These are phyloP conservation scores for Verticillium isaacii DNA, from an alignment of 2,329 filamentous ascomycete species.

Conservation along the genomic window DNA sequence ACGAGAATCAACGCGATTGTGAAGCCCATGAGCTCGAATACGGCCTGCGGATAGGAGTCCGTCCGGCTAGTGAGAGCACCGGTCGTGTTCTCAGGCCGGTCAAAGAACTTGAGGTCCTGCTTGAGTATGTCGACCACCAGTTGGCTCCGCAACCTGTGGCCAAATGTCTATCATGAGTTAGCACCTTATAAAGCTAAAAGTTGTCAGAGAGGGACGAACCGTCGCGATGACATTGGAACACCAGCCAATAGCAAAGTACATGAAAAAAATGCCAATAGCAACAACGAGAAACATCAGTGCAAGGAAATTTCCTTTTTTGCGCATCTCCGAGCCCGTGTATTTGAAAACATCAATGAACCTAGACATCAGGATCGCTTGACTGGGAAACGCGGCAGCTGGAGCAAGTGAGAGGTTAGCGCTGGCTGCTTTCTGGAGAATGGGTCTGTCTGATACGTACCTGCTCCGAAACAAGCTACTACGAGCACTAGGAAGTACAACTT, in stretches of 20 bases:
- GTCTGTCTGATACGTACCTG: no score
- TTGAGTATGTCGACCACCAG: constrained; percentile 21
- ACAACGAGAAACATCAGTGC: constrained; percentile 23
- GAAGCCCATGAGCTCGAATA: constrained; percentile 39
- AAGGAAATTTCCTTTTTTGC: constrained; percentile 31
- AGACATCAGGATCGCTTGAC: constrained; percentile 36
- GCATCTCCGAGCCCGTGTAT: constrained; percentile 10
- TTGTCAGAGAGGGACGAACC: neutral
- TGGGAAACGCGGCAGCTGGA: constrained; percentile 30
- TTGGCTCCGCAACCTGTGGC: constrained; percentile 17
- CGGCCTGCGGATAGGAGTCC: constrained; percentile 28
- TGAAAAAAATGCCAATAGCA: constrained; percentile 14
- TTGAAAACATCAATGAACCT: constrained; percentile 26
- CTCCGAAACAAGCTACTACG: no score
- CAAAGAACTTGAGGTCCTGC: constrained; percentile 38
- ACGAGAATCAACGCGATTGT: constrained; percentile 37
- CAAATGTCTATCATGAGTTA: constrained; percentile 4
- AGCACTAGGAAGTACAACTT: no score
- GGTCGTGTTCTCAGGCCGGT: constrained; percentile 23
- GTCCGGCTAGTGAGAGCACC: constrained; percentile 26
- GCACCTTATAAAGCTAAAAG: neutral
- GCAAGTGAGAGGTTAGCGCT: no score
- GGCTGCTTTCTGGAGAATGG: no score
- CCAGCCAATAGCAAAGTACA: constrained; percentile 15
- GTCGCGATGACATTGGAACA: constrained; percentile 14